A percentile compares a stretch with the other conserved stretches of the same genome.
Evolutionary conservation across 83 land plant genomes (phyloP).

Genomic region (Picea abies): DNA sequence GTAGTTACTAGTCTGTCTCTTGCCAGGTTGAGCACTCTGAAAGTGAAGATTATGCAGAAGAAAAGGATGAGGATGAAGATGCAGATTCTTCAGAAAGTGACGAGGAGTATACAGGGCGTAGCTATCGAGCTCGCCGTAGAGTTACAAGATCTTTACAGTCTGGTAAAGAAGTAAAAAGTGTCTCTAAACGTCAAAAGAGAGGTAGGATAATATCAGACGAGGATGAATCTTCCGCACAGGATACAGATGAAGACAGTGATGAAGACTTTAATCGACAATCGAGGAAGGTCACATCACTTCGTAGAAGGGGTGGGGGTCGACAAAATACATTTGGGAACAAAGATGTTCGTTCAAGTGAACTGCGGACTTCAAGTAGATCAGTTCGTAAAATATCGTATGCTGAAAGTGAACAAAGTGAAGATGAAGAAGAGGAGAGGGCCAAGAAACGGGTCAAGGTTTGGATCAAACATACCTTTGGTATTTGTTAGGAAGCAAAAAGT

Average conservation of each 20-base stretch:
- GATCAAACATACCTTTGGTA: neutral
- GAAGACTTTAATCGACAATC: constrained; percentile 47
- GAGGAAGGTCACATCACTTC: constrained; percentile 32
- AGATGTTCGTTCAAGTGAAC: constrained; percentile 43
- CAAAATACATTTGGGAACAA: constrained; percentile 18
- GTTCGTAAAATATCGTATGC: constrained; percentile 96
- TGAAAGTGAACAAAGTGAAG: constrained; percentile 96
- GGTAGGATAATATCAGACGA: constrained; percentile 56
- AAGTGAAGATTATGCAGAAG: constrained; percentile 73
- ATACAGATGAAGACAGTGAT: constrained; percentile 62
- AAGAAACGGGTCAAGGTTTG: constrained; percentile 64
- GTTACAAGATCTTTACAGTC: constrained; percentile 28
- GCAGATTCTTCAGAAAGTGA: constrained; percentile 72
- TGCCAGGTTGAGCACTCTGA: constrained; percentile 68
- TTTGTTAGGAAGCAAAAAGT: neutral
- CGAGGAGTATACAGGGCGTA: constrained; percentile 33
- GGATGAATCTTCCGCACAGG: constrained; percentile 60
- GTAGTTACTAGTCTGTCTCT: neutral
- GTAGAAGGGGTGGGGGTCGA: constrained; percentile 29
- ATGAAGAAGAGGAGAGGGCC: constrained; percentile 64
- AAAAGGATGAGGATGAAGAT: constrained; percentile 60
- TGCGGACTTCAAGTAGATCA: constrained; percentile 78
- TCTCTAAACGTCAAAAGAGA: constrained; percentile 38
- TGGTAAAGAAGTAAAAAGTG: constrained; percentile 26
- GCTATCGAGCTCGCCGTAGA: constrained; percentile 31